Evolutionary conservation across 192 early-diverging fungal genomes (phyloP), one percentile per base, ranked within the genome.

Genomic region (Linnemannia elongata): DNA sequence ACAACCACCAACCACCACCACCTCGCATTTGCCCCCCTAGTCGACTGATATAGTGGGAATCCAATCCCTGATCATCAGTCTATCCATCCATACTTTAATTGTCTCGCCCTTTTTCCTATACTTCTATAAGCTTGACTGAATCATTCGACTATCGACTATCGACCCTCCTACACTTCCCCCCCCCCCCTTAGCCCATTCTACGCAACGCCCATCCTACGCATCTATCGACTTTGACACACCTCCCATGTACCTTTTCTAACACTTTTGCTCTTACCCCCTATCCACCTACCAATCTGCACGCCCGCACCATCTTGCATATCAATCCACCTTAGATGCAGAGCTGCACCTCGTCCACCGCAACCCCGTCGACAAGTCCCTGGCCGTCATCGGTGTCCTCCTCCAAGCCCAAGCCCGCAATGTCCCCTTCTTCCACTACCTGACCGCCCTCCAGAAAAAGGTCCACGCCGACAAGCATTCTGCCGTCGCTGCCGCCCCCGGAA

Each of bases 261-360:
- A 22, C 49, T 45, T 45, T 45, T 15, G 49, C 17, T 52, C 30
- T 33, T 33, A 27, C 30, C 60, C 60, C 27, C 27, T 30, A 60
- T 24, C 55, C 30, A 18, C 20, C 24, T 27, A 27, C 6, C n/a
- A n/a, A n/a, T n/a, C 55, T 60, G 15, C 55, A 24, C 17, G 2
- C 22, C n/a, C 55, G 8, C n/a, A 80, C 45, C 39, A 36, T 35
- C 79, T 88, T 69, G 72, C 18, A 52, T 52, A 52, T 52, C 49
- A 18, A 52, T 45, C 44, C 44, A 45, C 9, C 9, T 45, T 68
- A n/a, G 90, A 89, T 5, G 82, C 80, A 42, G 90, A 91, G 76
- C 72, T 88, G 54, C 94, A 94, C 80, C 78, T 94, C 36, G 94
- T 94, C 38, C 92, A 93, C 68, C 75, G 72, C n/a, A 36, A 30